Conservation (phyloP, 2,329 filamentous ascomycete genomes). For the Diaporthe amygdali region DNA sequence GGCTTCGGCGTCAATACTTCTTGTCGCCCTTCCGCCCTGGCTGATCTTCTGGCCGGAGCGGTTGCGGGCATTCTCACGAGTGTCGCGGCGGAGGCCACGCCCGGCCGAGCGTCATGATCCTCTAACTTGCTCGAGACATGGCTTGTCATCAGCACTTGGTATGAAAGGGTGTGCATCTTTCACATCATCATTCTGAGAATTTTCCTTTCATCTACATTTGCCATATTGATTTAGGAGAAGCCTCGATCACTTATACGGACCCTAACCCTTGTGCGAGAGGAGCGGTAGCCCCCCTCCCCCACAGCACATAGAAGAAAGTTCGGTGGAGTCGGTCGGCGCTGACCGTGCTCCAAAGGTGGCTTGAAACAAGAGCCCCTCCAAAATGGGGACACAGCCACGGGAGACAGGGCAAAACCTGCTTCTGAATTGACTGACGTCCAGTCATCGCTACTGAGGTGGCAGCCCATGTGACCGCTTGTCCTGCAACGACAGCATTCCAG, state of each 20-base stretch:
- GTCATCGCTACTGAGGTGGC: slow-evolving; percentile 15
- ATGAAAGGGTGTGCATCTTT: not conserved
- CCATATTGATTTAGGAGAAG: not conserved
- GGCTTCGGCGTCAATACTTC: too few species aligned
- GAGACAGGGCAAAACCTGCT: slow-evolving; percentile 18
- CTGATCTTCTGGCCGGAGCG: not conserved
- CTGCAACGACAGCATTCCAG: slow-evolving; percentile 4
- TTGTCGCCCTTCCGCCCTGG: not conserved
- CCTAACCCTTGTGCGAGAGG: not conserved
- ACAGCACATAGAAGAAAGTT: not conserved
- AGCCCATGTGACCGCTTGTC: slow-evolving; percentile 10
- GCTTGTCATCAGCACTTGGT: not conserved
- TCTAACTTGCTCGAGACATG: not conserved
- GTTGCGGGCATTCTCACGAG: not conserved
- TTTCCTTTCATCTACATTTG: not conserved
- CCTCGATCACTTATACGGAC: slow-evolving; percentile 15
- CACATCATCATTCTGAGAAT: not conserved
- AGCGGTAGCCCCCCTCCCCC: too few species aligned
- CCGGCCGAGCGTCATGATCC: not conserved
- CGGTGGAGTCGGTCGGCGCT: not conserved
- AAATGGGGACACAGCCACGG: slow-evolving; percentile 8
- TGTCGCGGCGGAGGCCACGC: not conserved
- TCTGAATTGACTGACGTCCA: slow-evolving; percentile 17
- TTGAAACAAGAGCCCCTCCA: slow-evolving; percentile 14
- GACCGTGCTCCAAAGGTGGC: not conserved